A percentile compares a stretch with the other conserved stretches of the same genome.
Conservation (phyloP, 225 moss, liverwort and hornwort species). For the Bryum argenteum region DNA sequence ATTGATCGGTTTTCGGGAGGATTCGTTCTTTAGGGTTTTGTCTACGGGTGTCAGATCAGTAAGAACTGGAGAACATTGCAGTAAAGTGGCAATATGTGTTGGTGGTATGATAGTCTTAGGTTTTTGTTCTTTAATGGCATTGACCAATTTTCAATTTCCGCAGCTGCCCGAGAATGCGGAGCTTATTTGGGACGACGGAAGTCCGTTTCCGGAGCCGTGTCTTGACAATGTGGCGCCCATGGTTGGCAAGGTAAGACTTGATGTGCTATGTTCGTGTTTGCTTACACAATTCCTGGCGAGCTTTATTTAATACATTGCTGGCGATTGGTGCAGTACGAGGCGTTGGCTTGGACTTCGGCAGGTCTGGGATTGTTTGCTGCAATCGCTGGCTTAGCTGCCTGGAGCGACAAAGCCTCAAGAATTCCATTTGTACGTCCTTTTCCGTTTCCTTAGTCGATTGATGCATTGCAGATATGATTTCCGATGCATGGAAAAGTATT, state of each 20-base stretch:
- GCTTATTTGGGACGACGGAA: constrained; percentile 62
- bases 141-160: neutral
- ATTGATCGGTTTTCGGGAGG: neutral
- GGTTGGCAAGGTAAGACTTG: constrained; percentile 84
- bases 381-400: constrained; percentile 74
- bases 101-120: neutral
- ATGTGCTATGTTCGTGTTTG: constrained; percentile 1
- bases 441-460: constrained; percentile 1
- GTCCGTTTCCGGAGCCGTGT: constrained; percentile 80
- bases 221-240: constrained; percentile 87
- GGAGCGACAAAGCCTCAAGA: constrained; percentile 90
- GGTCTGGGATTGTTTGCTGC: constrained; percentile 80
- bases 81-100: neutral
- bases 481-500: neutral
- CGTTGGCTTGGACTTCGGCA: constrained; percentile 66
- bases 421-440: constrained; percentile 72
- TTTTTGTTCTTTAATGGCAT: neutral
- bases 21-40: too few species aligned
- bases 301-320: neutral
- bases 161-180: constrained; percentile 56
- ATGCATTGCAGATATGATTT: neutral
- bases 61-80: too few species aligned
- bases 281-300: neutral
- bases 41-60: too few species aligned
- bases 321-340: constrained; percentile 72